A percentile compares a stretch with the other conserved stretches of the same genome.
phyloP scores from a whole-genome alignment of 78 protist species.

The Dictyostelium citrinum region DNA sequence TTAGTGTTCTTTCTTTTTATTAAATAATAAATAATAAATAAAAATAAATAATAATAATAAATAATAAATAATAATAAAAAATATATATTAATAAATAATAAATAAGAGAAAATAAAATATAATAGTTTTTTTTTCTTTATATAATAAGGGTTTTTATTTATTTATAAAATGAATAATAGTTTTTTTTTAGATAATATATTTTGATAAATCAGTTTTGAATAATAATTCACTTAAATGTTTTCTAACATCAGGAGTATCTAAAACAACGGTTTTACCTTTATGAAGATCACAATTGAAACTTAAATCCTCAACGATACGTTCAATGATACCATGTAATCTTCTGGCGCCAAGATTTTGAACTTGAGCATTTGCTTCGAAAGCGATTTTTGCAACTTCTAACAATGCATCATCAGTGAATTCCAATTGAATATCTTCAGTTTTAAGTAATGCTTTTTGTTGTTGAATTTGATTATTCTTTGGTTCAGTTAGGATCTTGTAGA shows the following conservation, averaged over 20 bases:
- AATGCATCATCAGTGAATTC: constrained; percentile 87
- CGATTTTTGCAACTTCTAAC: constrained; percentile 81
- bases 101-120: too few relatives aligned
- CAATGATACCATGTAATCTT: constrained; percentile 89
- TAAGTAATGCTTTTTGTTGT: constrained; percentile 89
- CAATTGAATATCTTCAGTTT: constrained; percentile 85
- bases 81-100: too few relatives aligned
- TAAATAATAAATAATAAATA: too few relatives aligned
- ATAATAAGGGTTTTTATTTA: too few relatives aligned
- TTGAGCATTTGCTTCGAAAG: constrained; percentile 86
- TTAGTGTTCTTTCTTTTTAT: too few relatives aligned
- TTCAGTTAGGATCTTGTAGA: constrained; percentile 89
- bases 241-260: constrained; percentile 10
- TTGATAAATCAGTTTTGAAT: constrained; percentile 60
- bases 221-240: constrained; percentile 38
- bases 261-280: constrained; percentile 34
- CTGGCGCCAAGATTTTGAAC: constrained; percentile 95
- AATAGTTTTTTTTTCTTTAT: too few relatives aligned
- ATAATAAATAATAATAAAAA: too few relatives aligned
- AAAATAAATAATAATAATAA: too few relatives aligned
- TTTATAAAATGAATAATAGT: too few relatives aligned
- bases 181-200: constrained; percentile 61
- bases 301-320: constrained; percentile 86
- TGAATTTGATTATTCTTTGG: constrained; percentile 89
- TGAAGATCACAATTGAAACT: constrained; percentile 77